These are phyloP conservation scores for Penicilliopsis zonata DNA, from an alignment of 495 filamentous ascomycete species.

Conservation along the genomic window DNA sequence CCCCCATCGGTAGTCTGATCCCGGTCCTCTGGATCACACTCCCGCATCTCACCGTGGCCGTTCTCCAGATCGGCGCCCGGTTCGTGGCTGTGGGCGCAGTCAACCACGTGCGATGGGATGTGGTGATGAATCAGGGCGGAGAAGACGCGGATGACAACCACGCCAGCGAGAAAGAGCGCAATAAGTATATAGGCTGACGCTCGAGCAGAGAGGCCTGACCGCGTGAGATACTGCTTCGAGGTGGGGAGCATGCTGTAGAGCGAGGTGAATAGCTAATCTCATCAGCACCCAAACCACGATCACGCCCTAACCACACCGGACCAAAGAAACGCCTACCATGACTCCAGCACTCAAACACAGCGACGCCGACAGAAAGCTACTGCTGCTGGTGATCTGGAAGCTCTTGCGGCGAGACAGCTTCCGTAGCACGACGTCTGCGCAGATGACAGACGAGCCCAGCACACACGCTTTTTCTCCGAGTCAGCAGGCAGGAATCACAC, in stretches of 20 bases:
- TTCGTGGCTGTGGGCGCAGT: conserved; percentile 76
- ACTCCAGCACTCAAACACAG: conserved; percentile 91
- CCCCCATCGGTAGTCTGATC: conserved; percentile 7
- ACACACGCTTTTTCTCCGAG: conserved; percentile 83
- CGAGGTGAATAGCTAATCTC: conserved; percentile 78
- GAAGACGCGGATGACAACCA: conserved; percentile 69
- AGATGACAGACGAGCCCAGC: conserved; percentile 73
- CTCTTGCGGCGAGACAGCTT: conserved; percentile 55
- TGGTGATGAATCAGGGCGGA: conserved; percentile 70
- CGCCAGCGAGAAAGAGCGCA: conserved; percentile 66
- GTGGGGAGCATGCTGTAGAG: conserved; percentile 91
- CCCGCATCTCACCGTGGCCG: conserved; percentile 11
- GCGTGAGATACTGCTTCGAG: conserved; percentile 59
- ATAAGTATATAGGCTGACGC: conserved; percentile 62
- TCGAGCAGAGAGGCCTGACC: conserved; percentile 51
- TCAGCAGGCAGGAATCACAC: no score
- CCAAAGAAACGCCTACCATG: conserved; percentile 51
- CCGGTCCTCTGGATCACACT: conserved; percentile 9
- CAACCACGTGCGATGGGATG: conserved; percentile 87
- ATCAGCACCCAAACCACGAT: no score
- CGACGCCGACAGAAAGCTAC: conserved; percentile 74
- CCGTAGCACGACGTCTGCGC: conserved; percentile 66
- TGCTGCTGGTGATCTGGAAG: conserved; percentile 85
- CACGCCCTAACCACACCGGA: conserved; percentile 7
- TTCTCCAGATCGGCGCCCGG: conserved; percentile 27